phyloP scores from a whole-genome alignment of 352 stramenopile species.

The Phytopythium sindhum region DNA sequence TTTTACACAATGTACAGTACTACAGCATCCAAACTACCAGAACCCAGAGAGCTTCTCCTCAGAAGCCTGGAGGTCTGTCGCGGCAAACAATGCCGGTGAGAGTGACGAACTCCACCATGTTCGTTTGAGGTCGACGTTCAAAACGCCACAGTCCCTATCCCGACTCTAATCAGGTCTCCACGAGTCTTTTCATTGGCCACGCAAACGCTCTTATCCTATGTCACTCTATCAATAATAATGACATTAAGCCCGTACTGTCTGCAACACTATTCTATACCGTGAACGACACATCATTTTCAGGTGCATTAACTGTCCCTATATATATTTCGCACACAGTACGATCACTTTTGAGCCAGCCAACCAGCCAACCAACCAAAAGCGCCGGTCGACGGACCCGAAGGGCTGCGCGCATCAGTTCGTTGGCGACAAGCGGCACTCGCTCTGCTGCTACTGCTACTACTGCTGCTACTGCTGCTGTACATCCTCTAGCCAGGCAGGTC shows the following conservation, averaged over 20 bases:
- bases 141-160: no score
- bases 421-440: not conserved
- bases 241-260: not conserved
- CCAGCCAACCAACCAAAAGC: slow-evolving; percentile 8
- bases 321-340: not conserved
- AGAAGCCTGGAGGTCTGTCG: no score
- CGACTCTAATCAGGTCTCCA: no score
- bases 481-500: not conserved
- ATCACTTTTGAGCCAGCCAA: not conserved
- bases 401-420: not conserved
- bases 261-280: not conserved
- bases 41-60: no score
- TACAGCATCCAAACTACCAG: no score
- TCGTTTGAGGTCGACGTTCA: no score
- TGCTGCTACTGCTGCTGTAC: not conserved
- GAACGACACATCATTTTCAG: not conserved
- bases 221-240: no score
- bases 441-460: not conserved
- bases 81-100: no score
- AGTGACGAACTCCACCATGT: no score
- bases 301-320: slow-evolving; percentile 5
- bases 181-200: no score
- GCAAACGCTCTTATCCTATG: no score
- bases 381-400: not conserved
- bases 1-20: no score